phyloP scores from a whole-genome alignment of 345 rosid species.

The Eucalyptus regnans region DNA sequence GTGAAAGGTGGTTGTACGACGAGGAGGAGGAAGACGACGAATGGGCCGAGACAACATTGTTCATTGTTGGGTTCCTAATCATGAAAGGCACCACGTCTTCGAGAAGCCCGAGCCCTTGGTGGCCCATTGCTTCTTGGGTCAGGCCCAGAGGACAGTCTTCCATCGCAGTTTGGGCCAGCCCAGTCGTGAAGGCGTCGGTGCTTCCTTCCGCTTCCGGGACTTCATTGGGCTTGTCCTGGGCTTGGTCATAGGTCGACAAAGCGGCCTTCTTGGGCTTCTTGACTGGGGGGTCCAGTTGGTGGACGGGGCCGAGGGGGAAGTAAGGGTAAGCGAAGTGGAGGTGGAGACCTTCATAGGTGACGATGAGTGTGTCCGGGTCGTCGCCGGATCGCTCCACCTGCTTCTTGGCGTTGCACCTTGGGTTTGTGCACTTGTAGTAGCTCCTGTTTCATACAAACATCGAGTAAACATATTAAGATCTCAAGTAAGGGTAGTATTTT shows the following conservation, averaged over 20 bases:
- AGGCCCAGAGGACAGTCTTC: neutral
- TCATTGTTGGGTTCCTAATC: slow-evolving; percentile 26
- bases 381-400: slow-evolving; percentile 68
- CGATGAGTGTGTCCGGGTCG: slow-evolving; percentile 49
- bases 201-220: neutral
- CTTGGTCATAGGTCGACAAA: neutral
- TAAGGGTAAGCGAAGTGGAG: slow-evolving; percentile 54
- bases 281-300: slow-evolving; percentile 3
- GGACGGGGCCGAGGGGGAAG: slow-evolving; percentile 12
- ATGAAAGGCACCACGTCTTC: slow-evolving; percentile 68
- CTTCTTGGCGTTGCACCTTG: slow-evolving; percentile 74
- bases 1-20: slow-evolving; percentile 13
- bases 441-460: slow-evolving; percentile 31
- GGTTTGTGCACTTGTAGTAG: slow-evolving; percentile 83
- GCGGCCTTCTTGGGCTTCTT: slow-evolving; percentile 26
- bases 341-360: slow-evolving; percentile 87
- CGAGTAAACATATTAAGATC: neutral
- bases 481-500: neutral
- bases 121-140: neutral
- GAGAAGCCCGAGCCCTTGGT: slow-evolving; percentile 57
- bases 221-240: neutral
- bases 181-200: neutral
- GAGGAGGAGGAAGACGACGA: slow-evolving; percentile 27
- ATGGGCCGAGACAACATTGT: slow-evolving; percentile 1
- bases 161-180: neutral